Percentiles rank a stretch among this genome's conserved stretches.
These are phyloP conservation scores for Podaxis sp. DNA, from an alignment of 768 basidiomycete species.

Conservation along the genomic window DNA sequence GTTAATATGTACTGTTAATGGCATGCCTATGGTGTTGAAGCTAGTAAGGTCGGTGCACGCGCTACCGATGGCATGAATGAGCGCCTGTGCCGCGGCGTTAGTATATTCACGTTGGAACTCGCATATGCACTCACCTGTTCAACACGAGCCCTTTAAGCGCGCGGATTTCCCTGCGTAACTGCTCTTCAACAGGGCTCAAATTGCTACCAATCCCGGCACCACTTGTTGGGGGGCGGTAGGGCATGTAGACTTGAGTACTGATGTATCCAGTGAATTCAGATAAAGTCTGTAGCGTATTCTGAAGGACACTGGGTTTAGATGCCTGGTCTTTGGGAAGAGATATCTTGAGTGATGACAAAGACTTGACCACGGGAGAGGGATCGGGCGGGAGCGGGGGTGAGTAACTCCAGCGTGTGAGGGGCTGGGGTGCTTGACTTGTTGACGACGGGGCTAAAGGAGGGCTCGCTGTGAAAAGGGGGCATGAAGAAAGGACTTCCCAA, in stretches of 20 bases:
- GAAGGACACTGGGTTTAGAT: slow-evolving; percentile 40
- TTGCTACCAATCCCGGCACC: slow-evolving; percentile 28
- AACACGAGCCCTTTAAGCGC: slow-evolving; percentile 78
- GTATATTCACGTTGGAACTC: not conserved
- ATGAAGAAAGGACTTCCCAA: slow-evolving; percentile 61
- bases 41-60: slow-evolving; percentile 18
- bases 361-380: slow-evolving; percentile 38
- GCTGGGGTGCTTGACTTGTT: slow-evolving; percentile 22
- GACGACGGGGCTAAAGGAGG: slow-evolving; percentile 20
- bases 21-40: slow-evolving; percentile 11
- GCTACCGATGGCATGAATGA: slow-evolving; percentile 39
- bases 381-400: slow-evolving; percentile 29
- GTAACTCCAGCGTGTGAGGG: slow-evolving; percentile 39
- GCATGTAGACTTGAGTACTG: slow-evolving; percentile 67
- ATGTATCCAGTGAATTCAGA: slow-evolving; percentile 80
- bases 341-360: slow-evolving; percentile 34
- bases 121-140: slow-evolving; percentile 53
- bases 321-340: slow-evolving; percentile 35
- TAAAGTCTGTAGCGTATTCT: slow-evolving; percentile 64
- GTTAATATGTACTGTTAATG: not conserved
- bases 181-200: slow-evolving; percentile 55
- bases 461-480: slow-evolving; percentile 49
- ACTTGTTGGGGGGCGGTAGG: slow-evolving; percentile 36
- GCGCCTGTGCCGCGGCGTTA: slow-evolving; percentile 27
- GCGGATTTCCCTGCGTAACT: slow-evolving; percentile 70